Evolutionary conservation across 2,329 filamentous ascomycete genomes (phyloP), one percentile per base, ranked within the genome.

Genomic region (Apiospora hydei): DNA sequence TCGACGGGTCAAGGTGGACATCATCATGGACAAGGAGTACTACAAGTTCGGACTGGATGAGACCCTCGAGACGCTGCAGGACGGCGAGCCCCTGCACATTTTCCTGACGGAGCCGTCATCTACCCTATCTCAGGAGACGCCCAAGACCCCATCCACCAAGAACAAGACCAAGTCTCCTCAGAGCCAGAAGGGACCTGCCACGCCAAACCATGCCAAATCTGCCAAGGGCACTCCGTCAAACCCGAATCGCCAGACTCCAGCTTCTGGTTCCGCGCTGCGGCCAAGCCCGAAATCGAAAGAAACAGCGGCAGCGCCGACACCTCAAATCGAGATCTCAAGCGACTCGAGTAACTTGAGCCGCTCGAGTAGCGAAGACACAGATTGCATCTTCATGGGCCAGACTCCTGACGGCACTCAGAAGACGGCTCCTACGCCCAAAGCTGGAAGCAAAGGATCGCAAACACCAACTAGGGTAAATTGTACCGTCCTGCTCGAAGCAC

Each of bases 21-120:
- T n/a, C 34, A 64, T 64, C 11, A 64, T 41, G 57, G 57, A 64
- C 34, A n/a, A 18, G 30, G 16, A 24, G 7, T 64, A 41, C 30
- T 64, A 21, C 10, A 11, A 4, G 4, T 64, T 34, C 57, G 10
- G 18, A n/a, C 41, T 64, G 34, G 21, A n/a, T 8, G 57, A 64
- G 4, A 2, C 11, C 34, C 57, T 64, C 57, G 57, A 64, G 57
- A 64, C 57, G 30, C 57, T 64, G 21, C 8, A 64, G 5, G 57
- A 64, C 6, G 57, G 57, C 57, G 57, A 64, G 34, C 7, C 30
- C 10, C 11, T 64, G 34, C 57, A 64, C 16, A 11, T 64, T 14
- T 64, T 64, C 57, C 57, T 64, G 57, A 64, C 57, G 18, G 57
- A 64, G 18, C 57, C 57, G 34, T 64, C 34, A 18, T n/a, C 57